Evolutionary conservation across 352 stramenopile genomes (phyloP).

Genomic region (Phytophthora citricola): DNA sequence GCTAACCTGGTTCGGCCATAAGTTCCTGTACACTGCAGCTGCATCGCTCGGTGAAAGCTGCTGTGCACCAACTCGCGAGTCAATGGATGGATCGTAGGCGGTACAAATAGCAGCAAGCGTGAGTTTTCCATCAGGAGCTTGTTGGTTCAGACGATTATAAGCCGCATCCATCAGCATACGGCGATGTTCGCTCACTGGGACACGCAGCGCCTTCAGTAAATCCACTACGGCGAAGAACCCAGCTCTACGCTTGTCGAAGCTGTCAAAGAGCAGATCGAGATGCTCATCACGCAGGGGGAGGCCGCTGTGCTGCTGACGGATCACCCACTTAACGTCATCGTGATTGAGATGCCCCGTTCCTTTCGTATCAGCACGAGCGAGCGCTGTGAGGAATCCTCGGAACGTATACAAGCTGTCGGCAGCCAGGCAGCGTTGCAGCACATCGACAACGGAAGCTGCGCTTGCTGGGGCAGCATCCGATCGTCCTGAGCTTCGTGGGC

Average conservation of each 20-base stretch:
- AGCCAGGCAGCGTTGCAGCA: slow-evolving; percentile 62
- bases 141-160: slow-evolving; percentile 51
- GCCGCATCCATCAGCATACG: slow-evolving; percentile 46
- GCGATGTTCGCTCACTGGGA: slow-evolving; percentile 41
- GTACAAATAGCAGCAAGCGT: slow-evolving; percentile 48
- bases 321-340: slow-evolving; percentile 71
- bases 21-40: slow-evolving; percentile 46
- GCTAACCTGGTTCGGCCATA: slow-evolving; percentile 50
- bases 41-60: slow-evolving; percentile 46
- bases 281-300: slow-evolving; percentile 79
- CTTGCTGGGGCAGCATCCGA: slow-evolving; percentile 49
- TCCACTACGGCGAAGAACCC: slow-evolving; percentile 62
- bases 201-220: slow-evolving; percentile 54
- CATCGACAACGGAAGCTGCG: slow-evolving; percentile 45
- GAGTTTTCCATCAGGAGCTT: slow-evolving; percentile 44
- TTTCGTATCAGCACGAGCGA: slow-evolving; percentile 49
- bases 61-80: slow-evolving; percentile 57
- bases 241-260: slow-evolving; percentile 71
- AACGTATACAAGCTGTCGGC: slow-evolving; percentile 72
- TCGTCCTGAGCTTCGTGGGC: slow-evolving; percentile 53
- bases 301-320: slow-evolving; percentile 50
- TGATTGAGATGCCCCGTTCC: slow-evolving; percentile 66
- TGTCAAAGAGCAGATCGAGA: slow-evolving; percentile 72
- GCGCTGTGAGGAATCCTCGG: slow-evolving; percentile 51
- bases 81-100: slow-evolving; percentile 67